Base-by-base conservation (phyloP, 139 green algal genomes). In the Yamagishiella unicocca region DNA sequence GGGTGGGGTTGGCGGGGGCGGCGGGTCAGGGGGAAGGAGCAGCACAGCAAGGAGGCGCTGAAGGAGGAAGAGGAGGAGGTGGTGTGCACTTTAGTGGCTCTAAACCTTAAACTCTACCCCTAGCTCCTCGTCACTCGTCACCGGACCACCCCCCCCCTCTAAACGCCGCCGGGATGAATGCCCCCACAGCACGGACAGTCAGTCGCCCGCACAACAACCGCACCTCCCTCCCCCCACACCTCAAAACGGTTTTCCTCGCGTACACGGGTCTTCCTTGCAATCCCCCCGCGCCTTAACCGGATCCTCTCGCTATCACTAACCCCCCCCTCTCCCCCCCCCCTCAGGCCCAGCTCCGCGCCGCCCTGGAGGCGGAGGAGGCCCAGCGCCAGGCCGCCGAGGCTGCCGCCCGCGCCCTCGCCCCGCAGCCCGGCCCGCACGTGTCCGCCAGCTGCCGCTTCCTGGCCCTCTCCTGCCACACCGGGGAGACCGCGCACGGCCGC, bases 401-500 rank as follows among this genome's bases (percentile, higher is more conserved):
- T 25, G 45, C 77, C 42, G 55, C 74, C 17, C 35, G 58, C 55
- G 29, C 64, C 24, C 31, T 68, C 66, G 87, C 79, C 2, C 90
- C 87, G 64, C 82, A 86, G 76, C 75, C 84, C n/a, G 84, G 84
- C 0, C 84, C 84, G 2, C 84, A 89, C 84, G 55, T 84, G 31
- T 38, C 25, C 27, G 6, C 71, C 8, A 61, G 27, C 61, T 8
- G n/a, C 58, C 2, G 42, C 33, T 19, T 22, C 29, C 29, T 84
- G 25, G 53, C 50, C 17, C 58, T 89, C 37, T 67, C 67, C 90
- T 87, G 81, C 62, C 64, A 68, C 37, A 22, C 66, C 1, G 81
- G 81, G 14, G 81, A 78, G 45, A 37, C 8, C 6, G 64, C 81
- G 7, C 12, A 17, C 19, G 64, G 27, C 22, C 9, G 17, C 31